A percentile compares a stretch with the other conserved stretches of the same genome.
Conservation (phyloP, 192 early-diverging fungal genomes). For the Rhizophagus sp. region DNA sequence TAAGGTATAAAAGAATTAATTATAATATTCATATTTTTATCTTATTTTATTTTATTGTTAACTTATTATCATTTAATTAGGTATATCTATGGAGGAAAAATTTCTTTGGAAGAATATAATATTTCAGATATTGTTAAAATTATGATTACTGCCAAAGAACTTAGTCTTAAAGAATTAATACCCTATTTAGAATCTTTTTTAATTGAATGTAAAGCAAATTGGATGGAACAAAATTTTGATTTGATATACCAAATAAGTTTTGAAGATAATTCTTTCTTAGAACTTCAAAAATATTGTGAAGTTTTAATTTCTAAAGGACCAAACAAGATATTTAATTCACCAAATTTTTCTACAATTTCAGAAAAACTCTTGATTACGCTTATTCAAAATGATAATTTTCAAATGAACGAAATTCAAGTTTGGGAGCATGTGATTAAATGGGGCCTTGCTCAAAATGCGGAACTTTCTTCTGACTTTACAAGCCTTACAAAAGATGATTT, state of each 20-base stretch:
- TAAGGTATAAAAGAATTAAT: too few relatives aligned
- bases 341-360: not conserved
- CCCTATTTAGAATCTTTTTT: not conserved
- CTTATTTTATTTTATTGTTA: too few relatives aligned
- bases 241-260: not conserved
- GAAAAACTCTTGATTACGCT: not conserved
- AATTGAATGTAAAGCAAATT: not conserved
- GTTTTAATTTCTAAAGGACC: not conserved
- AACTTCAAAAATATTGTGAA: not conserved
- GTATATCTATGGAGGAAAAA: slow-evolving; percentile 3
- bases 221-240: slow-evolving; percentile 1
- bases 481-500: not conserved
- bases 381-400: not conserved
- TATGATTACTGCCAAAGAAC: not conserved
- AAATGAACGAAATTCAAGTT: slow-evolving; percentile 1
- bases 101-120: not conserved
- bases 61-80: not conserved
- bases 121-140: not conserved
- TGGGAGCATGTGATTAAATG: slow-evolving; percentile 4
- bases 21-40: too few relatives aligned
- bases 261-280: not conserved
- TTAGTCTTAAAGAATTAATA: not conserved
- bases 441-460: slow-evolving; percentile 3
- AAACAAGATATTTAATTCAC: not conserved
- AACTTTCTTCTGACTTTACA: not conserved